Percentiles rank a stretch among this genome's conserved stretches.
Conservation (phyloP, 1,139 yeast genomes). For the Debaryomyces subglobosus region DNA sequence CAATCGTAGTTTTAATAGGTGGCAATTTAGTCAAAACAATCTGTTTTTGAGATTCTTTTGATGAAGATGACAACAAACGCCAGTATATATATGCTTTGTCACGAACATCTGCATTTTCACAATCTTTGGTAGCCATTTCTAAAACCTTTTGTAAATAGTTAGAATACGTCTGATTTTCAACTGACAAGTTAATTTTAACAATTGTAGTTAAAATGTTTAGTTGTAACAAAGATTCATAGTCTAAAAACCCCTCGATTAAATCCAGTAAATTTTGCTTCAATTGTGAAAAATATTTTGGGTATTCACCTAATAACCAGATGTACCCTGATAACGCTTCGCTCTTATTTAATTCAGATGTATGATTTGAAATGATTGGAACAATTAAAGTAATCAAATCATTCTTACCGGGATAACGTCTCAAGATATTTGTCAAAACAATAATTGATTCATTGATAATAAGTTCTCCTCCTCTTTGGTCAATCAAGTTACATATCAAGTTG, state of each 20-base stretch:
- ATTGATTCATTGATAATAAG: conserved; percentile 80
- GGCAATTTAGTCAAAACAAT: conserved; percentile 68
- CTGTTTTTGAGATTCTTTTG: conserved; percentile 49
- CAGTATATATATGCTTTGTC: conserved; percentile 95
- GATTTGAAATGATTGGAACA: conserved; percentile 68
- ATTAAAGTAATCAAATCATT: conserved; percentile 63
- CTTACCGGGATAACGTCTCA: conserved; percentile 75
- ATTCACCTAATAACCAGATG: conserved; percentile 89
- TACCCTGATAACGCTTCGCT: conserved; percentile 74
- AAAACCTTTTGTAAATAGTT: conserved; percentile 69
- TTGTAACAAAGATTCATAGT: conserved; percentile 77
- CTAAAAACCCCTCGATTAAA: conserved; percentile 65
- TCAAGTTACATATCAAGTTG: conserved; percentile 70
- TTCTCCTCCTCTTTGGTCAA: conserved; percentile 75
- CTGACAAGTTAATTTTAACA: conserved; percentile 68
- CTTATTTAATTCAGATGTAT: conserved; percentile 60
- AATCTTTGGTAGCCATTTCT: conserved; percentile 75
- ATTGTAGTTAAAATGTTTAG: conserved; percentile 74
- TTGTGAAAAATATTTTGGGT: conserved; percentile 70
- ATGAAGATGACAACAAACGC: conserved; percentile 74
- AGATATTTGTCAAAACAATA: conserved; percentile 73
- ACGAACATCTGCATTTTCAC: conserved; percentile 90
- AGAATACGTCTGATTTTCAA: conserved; percentile 34
- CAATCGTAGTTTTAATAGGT: conserved; percentile 70
- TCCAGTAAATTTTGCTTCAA: conserved; percentile 45